Base-by-base conservation (phyloP, 371 early-diverging fungal species). In the Mortierella sp. region DNA sequence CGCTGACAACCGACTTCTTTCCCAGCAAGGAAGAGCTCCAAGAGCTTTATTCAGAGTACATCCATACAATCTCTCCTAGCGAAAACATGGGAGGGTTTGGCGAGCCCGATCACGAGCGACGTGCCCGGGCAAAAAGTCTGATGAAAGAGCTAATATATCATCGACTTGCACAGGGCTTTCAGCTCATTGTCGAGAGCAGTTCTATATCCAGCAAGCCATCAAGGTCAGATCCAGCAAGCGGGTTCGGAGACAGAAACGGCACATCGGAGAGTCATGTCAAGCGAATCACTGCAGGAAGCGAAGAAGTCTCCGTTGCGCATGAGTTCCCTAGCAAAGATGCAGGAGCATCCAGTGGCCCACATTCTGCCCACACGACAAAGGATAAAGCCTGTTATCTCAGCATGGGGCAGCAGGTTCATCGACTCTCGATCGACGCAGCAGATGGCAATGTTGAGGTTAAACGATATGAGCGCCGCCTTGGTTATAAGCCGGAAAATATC, bases 121-220 rank as follows among this genome's bases (percentile, higher is more conserved):
- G 56, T 7, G 21, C 37, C 6, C 86, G 82, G 60, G 88, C 89
- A 4, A 92, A 88, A 43, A 81, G 81, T 12, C 79, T 97, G 41
- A 80, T 97, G 50, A 86, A 88, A 19, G 96, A 97, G 79, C 84
- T 98, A 80, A 87, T 97, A 14, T 89, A 90, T 30, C 97, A 96
- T 73, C 86, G 99, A 26, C 79, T 98, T 42, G 89, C 94, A 14
- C 97, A 98, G 79, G 98, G 97, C 7, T 98, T 95, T 70, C 97
- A 97, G 80, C 84, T 97, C 26, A 91, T 96, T 60, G 87, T 92
- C 2, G 66, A 73, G 19, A 47, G 56, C 24, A 30, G 56, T 3
- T n/a, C 56, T 15, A 50, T 53, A 9, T 42, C 56, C 1, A 54
- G 56, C 7, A 67, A 67, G 57, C 30, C 27, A 8, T 14, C 11